Conservation (phyloP, 257 asterid genomes). For the Solanum ahanhuiri region DNA sequence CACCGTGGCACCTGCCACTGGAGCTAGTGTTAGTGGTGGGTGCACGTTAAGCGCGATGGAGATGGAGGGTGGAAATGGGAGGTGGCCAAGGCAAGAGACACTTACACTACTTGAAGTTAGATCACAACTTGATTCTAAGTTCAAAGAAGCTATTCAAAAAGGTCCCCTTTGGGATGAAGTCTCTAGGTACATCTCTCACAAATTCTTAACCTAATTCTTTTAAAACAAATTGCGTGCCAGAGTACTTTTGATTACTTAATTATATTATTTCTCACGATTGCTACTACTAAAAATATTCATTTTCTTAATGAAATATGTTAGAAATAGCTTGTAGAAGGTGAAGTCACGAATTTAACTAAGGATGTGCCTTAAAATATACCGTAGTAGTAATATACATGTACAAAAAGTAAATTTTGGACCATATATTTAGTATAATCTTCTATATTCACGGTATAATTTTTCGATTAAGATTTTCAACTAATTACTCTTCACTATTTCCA, state of each 20-base stretch:
- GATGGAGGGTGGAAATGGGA: constrained; percentile 47
- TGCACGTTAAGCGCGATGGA: constrained; percentile 29
- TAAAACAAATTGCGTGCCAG: background rate
- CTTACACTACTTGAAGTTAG: constrained; percentile 96
- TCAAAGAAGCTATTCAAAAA: constrained; percentile 92
- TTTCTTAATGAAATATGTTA: background rate
- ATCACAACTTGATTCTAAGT: constrained; percentile 78
- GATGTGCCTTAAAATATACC: background rate
- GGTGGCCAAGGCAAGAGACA: constrained; percentile 99
- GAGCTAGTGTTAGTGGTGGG: background rate
- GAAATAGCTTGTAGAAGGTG: background rate
- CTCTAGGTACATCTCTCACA: constrained; percentile 42
- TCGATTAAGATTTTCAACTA: background rate
- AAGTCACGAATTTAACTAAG: background rate
- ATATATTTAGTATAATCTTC: background rate
- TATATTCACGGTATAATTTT: background rate
- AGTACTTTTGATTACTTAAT: background rate
- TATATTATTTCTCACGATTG: background rate
- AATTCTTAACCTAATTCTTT: background rate
- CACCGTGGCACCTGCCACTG: background rate
- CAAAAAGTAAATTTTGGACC: background rate
- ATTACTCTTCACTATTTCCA: background rate
- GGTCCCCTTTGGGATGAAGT: constrained; percentile 98
- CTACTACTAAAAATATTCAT: background rate
- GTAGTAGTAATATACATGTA: background rate